These are phyloP conservation scores for Coemansia aciculifera DNA, from an alignment of 192 early-diverging fungal species.

Conservation along the genomic window DNA sequence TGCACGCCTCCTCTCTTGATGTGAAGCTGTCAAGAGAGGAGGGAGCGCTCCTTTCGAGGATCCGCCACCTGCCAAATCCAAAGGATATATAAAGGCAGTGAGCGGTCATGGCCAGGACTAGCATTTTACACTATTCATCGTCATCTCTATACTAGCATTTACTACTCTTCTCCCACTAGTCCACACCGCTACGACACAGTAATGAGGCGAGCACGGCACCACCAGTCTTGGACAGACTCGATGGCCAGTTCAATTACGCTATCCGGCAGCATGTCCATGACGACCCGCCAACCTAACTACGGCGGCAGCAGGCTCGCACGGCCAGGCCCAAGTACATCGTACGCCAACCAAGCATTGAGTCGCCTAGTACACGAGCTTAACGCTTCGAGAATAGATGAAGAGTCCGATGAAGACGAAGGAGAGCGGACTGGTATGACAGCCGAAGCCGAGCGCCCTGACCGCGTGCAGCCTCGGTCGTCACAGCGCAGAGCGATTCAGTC, in stretches of 20 bases:
- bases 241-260: conserved; percentile 53
- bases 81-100: neutral
- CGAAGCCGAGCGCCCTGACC: neutral
- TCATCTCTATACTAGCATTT: neutral
- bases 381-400: conserved; percentile 33
- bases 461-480: conserved; percentile 1
- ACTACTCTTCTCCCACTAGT: neutral
- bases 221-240: conserved; percentile 49
- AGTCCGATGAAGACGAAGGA: conserved; percentile 17
- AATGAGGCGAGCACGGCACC: conserved; percentile 38
- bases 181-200: too few species aligned
- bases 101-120: neutral
- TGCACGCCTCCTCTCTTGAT: neutral
- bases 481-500: neutral
- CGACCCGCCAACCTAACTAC: conserved; percentile 6
- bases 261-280: conserved; percentile 14
- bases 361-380: conserved; percentile 35
- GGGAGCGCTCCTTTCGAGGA: neutral
- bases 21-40: neutral
- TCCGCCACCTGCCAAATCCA: neutral
- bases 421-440: conserved; percentile 9
- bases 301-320: conserved; percentile 16
- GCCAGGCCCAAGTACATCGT: neutral
- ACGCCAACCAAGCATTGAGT: conserved; percentile 17
- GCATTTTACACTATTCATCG: neutral